These are phyloP conservation scores for Polymyxa betae DNA, from an alignment of 208 protist genomes.

Conservation along the genomic window DNA sequence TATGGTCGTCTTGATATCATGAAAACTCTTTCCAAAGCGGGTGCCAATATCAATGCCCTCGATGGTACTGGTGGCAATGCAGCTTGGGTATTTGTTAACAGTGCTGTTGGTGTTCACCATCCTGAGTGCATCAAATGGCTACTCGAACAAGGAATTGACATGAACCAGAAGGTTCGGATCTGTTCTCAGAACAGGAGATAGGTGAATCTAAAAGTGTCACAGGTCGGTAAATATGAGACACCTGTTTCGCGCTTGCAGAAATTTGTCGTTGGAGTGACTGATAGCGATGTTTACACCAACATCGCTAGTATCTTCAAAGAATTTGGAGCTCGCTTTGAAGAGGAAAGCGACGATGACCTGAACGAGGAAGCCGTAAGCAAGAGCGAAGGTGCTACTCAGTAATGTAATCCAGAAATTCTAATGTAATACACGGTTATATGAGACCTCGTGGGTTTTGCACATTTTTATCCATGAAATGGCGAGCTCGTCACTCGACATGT, in stretches of 20 bases:
- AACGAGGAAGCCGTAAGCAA: background rate
- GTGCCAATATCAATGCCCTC: background rate
- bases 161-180: constrained; percentile 8
- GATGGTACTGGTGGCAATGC: constrained; percentile 20
- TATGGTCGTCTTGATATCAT: constrained; percentile 31
- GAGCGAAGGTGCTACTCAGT: background rate
- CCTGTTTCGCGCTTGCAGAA: constrained; percentile 23
- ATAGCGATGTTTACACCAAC: constrained; percentile 30
- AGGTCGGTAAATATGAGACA: constrained; percentile 48
- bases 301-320: constrained; percentile 44
- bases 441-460: background rate
- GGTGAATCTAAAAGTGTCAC: background rate
- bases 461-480: no score
- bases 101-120: constrained; percentile 37
- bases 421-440: background rate
- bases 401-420: background rate
- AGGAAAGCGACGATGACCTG: background rate
- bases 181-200: background rate
- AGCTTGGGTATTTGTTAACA: constrained; percentile 39
- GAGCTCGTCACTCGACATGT: no score
- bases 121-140: constrained; percentile 26
- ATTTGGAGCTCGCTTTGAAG: constrained; percentile 38
- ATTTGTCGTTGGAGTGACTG: constrained; percentile 11
- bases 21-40: background rate
- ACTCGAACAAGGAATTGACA: constrained; percentile 35